Base-by-base conservation (phyloP, 306 rosid genomes). In the Herpetospermum pedunculosum region DNA sequence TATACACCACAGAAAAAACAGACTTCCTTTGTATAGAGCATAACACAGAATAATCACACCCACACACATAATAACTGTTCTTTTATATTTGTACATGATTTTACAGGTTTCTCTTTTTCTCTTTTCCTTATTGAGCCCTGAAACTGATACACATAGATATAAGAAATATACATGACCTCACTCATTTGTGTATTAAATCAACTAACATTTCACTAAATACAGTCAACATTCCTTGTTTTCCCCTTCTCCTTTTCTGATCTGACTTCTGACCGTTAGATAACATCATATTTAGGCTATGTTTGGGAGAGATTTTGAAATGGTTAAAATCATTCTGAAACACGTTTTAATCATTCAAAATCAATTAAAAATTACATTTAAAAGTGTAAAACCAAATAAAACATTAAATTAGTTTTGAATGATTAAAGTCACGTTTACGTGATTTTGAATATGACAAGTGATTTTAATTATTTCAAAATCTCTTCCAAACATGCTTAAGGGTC, bases 51-150 rank as follows among this genome's bases (percentile, higher is more conserved):
- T 68, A 21, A 21, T 68, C 35, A 67, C 53, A 68, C 73, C 32
- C 55, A 69, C 38, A 41, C 71, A 38, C 73, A 13, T 4, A 43
- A 43, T 43, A 25, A 41, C 54, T 40, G 47, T 67, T 67, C 35
- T 3, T 67, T 40, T 67, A 13, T 21, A 37, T 41, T 38, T 67
- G 72, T 67, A 67, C 72, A 67, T 67, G 53, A 38, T 67, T 67
- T 19, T 67, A 67, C 12, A 67, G 12, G 12, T 64, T 1, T 19
- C 47, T 38, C 7, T 35, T 37, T 64, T 5, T 19, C 26, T 10
- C 16, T 38, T 21, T 40, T 40, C 34, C 32, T 19, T 23, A 4
- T 26, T 23, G 18, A 40, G 21, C 12, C 35, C 13, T 67, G 13
- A 41, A 67, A 67, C 48, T 21, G 37, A 55, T 55, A 25, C 25